A percentile compares a stretch with the other conserved stretches of the same genome.
phyloP scores from a whole-genome alignment of 257 asterid species.

The Solanum etuberosum region DNA sequence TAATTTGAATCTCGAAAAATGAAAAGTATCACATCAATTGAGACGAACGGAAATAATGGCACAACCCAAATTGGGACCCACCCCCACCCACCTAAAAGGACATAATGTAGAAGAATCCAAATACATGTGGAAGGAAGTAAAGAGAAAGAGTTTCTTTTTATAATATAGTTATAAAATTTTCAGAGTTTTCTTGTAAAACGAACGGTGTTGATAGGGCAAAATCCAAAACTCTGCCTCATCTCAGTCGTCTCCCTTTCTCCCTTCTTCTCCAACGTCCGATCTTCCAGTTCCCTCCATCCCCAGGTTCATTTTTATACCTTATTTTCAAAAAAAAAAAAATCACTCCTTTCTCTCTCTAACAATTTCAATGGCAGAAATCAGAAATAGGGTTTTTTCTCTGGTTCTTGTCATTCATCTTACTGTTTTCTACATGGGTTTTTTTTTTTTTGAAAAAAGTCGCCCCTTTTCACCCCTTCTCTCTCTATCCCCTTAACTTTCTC shows the following conservation, averaged over 20 bases:
- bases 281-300: neutral
- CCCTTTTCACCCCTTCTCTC: neutral
- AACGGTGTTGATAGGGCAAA: constrained; percentile 67
- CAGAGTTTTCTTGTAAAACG: constrained; percentile 5
- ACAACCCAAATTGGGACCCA: neutral
- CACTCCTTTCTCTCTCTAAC: neutral
- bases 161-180: neutral
- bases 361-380: neutral
- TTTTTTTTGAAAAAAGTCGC: neutral
- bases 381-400: neutral
- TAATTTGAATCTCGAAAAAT: neutral
- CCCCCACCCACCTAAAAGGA: neutral
- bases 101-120: neutral
- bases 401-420: neutral
- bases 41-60: neutral
- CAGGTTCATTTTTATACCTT: neutral
- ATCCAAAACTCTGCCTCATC: constrained; percentile 37
- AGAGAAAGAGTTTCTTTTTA: neutral
- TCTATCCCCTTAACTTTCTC: neutral
- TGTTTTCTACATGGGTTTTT: neutral
- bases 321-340: neutral
- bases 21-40: neutral
- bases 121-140: neutral
- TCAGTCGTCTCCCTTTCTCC: constrained; percentile 48
- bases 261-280: constrained; percentile 25